Percentiles rank a stretch among this genome's conserved stretches.
These are phyloP conservation scores for Canavalia gladiata DNA, from an alignment of 306 rosid genomes.

Conservation along the genomic window DNA sequence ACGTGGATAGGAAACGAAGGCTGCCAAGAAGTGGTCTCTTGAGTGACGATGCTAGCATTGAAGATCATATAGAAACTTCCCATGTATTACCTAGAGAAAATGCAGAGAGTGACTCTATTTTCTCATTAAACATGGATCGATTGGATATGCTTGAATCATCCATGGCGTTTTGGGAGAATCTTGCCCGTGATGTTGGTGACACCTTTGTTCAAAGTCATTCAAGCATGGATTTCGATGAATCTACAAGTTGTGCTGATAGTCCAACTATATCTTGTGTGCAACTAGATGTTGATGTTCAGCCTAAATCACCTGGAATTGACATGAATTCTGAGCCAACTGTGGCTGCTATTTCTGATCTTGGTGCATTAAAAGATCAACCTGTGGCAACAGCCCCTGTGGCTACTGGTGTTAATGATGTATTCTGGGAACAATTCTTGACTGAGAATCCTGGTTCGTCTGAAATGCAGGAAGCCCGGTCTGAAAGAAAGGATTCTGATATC, in stretches of 20 bases:
- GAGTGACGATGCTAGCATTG: conserved; percentile 53
- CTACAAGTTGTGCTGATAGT: conserved; percentile 60
- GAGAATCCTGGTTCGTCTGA: conserved; percentile 83
- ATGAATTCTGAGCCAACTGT: conserved; percentile 69
- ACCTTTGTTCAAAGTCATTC: conserved; percentile 46
- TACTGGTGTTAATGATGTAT: conserved; percentile 70
- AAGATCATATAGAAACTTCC: conserved; percentile 57
- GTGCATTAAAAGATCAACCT: conserved; percentile 54
- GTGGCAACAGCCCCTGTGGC: conserved; percentile 45
- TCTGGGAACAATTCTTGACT: conserved; percentile 90
- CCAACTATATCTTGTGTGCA: conserved; percentile 59
- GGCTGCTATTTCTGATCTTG: conserved; percentile 50
- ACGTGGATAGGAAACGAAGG: conserved; percentile 69
- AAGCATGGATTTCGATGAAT: conserved; percentile 65
- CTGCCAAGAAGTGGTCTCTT: conserved; percentile 56
- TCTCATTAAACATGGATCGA: conserved; percentile 51
- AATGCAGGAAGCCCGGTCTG: conserved; percentile 63
- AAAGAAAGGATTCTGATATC: conserved; percentile 65
- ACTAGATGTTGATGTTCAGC: conserved; percentile 55
- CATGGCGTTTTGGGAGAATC: conserved; percentile 69
- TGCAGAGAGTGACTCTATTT: conserved; percentile 36
- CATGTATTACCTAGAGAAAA: conserved; percentile 47
- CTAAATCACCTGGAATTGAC: conserved; percentile 67
- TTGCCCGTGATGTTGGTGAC: conserved; percentile 51
- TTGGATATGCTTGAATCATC: conserved; percentile 70